Conservation (phyloP, 345 rosid species). For the Aegle marmelos region DNA sequence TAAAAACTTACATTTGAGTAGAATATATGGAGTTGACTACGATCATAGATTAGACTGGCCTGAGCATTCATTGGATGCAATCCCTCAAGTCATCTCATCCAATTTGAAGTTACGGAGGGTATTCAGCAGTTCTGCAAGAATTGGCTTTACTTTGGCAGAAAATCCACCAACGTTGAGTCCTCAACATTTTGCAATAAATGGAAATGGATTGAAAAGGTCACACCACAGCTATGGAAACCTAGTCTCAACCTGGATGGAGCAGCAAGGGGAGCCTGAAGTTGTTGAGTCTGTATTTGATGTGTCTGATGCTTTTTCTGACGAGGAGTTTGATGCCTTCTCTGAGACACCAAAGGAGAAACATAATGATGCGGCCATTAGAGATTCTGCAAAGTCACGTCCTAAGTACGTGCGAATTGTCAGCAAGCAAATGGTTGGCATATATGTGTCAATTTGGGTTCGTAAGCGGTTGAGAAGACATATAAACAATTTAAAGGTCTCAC, state of each 20-base stretch:
- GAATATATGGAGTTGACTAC: conserved; percentile 42
- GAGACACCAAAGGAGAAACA: conserved; percentile 32
- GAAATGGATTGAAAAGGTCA: conserved; percentile 57
- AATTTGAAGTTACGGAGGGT: conserved; percentile 64
- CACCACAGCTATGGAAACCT: conserved; percentile 67
- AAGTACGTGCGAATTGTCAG: conserved; percentile 83
- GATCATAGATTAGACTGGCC: conserved; percentile 73
- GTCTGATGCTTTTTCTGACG: conserved; percentile 43
- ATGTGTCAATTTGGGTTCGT: conserved; percentile 90
- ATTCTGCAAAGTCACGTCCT: conserved; percentile 25
- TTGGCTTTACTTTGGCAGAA: conserved; percentile 49
- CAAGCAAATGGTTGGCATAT: conserved; percentile 99
- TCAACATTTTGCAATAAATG: conserved; percentile 27
- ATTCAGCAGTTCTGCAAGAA: conserved; percentile 65
- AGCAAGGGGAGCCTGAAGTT: conserved; percentile 38
- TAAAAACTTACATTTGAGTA: conserved; percentile 36
- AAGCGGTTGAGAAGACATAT: conserved; percentile 78
- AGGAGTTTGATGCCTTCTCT: conserved; percentile 41
- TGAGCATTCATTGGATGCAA: conserved; percentile 68
- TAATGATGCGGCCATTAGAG: conserved; percentile 18
- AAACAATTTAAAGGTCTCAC: conserved; percentile 89
- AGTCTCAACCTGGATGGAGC: conserved; percentile 39
- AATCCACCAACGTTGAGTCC: conserved; percentile 34
- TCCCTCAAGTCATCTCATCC: conserved; percentile 58
- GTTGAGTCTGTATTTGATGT: conserved; percentile 34